Base-by-base conservation (phyloP, 2,329 filamentous ascomycete genomes). In the Leptographium procerum region DNA sequence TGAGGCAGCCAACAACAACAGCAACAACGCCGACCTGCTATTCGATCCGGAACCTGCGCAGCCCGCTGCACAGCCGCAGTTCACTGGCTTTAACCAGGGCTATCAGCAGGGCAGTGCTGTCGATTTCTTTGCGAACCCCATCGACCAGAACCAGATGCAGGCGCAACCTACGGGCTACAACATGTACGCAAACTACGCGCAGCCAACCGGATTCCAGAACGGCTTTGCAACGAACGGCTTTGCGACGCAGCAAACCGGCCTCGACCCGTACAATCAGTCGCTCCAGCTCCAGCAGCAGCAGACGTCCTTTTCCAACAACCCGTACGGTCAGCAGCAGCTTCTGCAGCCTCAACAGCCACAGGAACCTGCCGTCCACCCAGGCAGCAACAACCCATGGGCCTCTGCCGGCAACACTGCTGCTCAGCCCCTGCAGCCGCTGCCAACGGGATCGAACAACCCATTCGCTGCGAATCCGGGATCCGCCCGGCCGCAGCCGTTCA, bases 21-120 rank as follows among this genome's bases (percentile, higher is more conserved):
- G 51, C 33, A 56, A 45, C 55, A 96, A 95, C 68, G 86, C 89
- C 24, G 80, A 87, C 53, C 85, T 90, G 24, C 79, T 99, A n/a
- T 97, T 99, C 66, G 91, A 95, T 66, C 89, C 95, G 65, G 82
- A 83, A 40, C 59, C 85, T 7, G 72, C 77, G 28, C 83, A 86
- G 67, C 61, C 59, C 1, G 52, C 59, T 1, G 71, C 64, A 33
- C 87, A 90, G 66, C 82, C 88, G 40, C 89, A 91, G 72, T 84
- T 83, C 47, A 97, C 91, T 16, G 92, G 91, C 40, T 91, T 90
- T 76, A 97, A 96, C 72, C 91, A 96, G 74, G 92, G 92, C 52
- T 99, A 99, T 68, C 91, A 97, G 75, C 94, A 99, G 73, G 92
- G 96, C 69, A 88, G 88, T 59, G 89, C 90, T 14, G 94, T 99